Evolutionary conservation across 495 filamentous ascomycete species (phyloP).

Genomic region (Penicillium simplicissimum): DNA sequence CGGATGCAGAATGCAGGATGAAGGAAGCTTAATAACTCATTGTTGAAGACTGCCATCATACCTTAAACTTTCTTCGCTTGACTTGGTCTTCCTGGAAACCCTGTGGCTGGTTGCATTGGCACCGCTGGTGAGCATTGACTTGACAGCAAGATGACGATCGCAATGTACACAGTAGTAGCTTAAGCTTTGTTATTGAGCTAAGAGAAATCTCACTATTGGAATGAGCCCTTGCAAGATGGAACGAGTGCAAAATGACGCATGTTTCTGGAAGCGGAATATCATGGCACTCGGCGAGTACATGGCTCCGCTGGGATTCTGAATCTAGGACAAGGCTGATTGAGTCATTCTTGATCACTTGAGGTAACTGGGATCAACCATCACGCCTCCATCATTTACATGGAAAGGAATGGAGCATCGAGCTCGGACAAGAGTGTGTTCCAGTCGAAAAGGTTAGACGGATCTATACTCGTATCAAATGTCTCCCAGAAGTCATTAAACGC

Average conservation of each 20-base stretch:
- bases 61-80: not conserved
- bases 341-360: not conserved
- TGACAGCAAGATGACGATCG: not conserved
- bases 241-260: too few relatives aligned
- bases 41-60: not conserved
- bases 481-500: conserved; percentile 28
- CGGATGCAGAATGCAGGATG: not conserved
- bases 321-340: not conserved
- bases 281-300: too few relatives aligned
- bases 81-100: too few relatives aligned
- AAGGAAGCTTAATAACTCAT: not conserved
- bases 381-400: not conserved
- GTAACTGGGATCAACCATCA: not conserved
- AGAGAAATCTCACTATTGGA: too few relatives aligned
- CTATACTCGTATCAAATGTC: conserved; percentile 22
- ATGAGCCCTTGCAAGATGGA: too few relatives aligned
- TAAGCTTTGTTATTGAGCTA: too few relatives aligned
- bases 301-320: not conserved
- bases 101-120: too few relatives aligned
- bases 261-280: too few relatives aligned
- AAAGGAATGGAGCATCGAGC: conserved; percentile 24
- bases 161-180: not conserved
- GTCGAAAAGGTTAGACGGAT: conserved; percentile 16
- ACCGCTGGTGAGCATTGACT: not conserved
- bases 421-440: conserved; percentile 28